phyloP scores from a whole-genome alignment of 805 yeast genomes.

The Yarrowia deformans region DNA sequence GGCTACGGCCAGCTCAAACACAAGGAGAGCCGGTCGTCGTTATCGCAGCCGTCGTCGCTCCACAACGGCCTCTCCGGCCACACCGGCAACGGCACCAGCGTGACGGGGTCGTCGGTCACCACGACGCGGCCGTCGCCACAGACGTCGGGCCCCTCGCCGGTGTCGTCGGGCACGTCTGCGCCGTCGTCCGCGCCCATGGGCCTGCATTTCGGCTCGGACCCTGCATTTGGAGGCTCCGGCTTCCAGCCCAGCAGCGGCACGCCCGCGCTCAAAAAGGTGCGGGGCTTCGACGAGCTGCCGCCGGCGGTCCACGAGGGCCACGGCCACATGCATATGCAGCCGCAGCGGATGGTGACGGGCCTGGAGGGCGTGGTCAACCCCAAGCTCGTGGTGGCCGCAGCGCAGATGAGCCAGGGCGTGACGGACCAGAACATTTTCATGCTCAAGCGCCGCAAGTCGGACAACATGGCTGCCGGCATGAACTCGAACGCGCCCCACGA shows the following conservation, averaged over 20 bases:
- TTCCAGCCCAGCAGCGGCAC: slow-evolving; percentile 34
- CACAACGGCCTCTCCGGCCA: background rate
- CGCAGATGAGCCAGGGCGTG: slow-evolving; percentile 31
- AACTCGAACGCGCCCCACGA: slow-evolving; percentile 20
- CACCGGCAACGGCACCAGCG: background rate
- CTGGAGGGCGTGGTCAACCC: slow-evolving; percentile 38
- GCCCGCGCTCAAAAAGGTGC: slow-evolving; percentile 19
- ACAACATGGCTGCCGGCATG: slow-evolving; percentile 19
- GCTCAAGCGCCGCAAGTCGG: slow-evolving; percentile 35
- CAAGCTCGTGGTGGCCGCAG: slow-evolving; percentile 25
- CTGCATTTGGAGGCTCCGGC: slow-evolving; percentile 37
- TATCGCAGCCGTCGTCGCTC: slow-evolving; percentile 15
- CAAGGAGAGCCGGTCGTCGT: slow-evolving; percentile 33
- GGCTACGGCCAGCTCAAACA: slow-evolving; percentile 27
- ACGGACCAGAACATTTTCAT: slow-evolving; percentile 22
- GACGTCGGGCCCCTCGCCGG: slow-evolving; percentile 28
- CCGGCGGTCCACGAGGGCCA: slow-evolving; percentile 29
- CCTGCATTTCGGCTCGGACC: slow-evolving; percentile 38
- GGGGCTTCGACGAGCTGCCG: slow-evolving; percentile 28
- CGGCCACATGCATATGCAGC: slow-evolving; percentile 32
- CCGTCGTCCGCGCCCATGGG: slow-evolving; percentile 32
- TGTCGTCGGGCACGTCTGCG: slow-evolving; percentile 26
- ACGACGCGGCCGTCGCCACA: slow-evolving; percentile 26
- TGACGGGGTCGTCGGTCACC: slow-evolving; percentile 26
- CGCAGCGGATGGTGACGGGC: slow-evolving; percentile 29